Conservation (phyloP, 306 rosid species). For the Dryas drummondii region DNA sequence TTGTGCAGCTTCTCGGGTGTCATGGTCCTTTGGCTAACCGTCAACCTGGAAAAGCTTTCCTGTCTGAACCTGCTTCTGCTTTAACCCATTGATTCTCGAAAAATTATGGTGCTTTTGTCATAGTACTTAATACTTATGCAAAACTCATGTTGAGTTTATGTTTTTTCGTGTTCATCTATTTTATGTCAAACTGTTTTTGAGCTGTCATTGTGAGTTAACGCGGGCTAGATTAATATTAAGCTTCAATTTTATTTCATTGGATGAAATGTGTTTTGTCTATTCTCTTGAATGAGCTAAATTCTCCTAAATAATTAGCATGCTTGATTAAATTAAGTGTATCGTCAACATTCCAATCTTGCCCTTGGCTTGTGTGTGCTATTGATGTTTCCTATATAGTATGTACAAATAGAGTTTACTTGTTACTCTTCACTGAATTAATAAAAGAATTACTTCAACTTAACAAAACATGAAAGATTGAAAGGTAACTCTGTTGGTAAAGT, state of each 20-base stretch:
- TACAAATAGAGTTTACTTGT: too few species aligned
- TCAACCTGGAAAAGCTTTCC: slow-evolving; percentile 59
- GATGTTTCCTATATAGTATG: too few species aligned
- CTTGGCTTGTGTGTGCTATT: too few species aligned
- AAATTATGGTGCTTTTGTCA: background rate
- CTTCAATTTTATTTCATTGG: background rate
- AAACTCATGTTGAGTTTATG: background rate
- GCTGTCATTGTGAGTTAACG: background rate
- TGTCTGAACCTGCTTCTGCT: slow-evolving; percentile 4
- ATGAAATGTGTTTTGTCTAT: background rate
- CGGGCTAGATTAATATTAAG: background rate
- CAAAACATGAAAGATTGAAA: too few species aligned
- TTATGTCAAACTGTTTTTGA: background rate
- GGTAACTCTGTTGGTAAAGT: too few species aligned
- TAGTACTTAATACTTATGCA: background rate
- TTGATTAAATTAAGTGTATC: too few species aligned
- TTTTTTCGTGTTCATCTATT: background rate
- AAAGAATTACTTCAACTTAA: too few species aligned
- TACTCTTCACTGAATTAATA: too few species aligned
- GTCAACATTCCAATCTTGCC: too few species aligned
- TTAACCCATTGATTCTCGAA: slow-evolving; percentile 21
- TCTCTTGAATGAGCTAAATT: too few species aligned
- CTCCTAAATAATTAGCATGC: too few species aligned
- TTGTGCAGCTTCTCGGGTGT: slow-evolving; percentile 74
- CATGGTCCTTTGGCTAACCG: slow-evolving; percentile 68